Evolutionary conservation across 75 land plant species (phyloP).

Genomic region (Larix kaempferi): DNA sequence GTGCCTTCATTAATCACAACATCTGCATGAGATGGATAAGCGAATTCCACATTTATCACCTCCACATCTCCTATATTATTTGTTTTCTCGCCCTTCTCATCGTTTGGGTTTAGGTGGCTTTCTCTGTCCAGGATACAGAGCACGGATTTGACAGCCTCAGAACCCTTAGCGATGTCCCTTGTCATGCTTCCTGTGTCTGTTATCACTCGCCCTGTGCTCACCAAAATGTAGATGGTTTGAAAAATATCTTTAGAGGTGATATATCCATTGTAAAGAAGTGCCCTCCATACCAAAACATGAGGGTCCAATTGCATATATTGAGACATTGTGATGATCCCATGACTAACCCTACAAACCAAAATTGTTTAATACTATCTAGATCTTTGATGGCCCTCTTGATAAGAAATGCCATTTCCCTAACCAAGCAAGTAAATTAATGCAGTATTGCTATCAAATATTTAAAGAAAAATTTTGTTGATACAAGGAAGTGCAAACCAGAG

Average conservation of each 20-base stretch:
- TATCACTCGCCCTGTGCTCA: constrained; percentile 78
- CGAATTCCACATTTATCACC: constrained; percentile 44
- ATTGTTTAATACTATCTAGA: constrained; percentile 44
- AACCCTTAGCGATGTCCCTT: constrained; percentile 65
- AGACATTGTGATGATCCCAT: constrained; percentile 51
- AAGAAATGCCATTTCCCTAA: too few relatives aligned
- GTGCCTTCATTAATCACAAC: constrained; percentile 15
- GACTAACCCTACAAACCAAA: constrained; percentile 63
- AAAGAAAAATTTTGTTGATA: too few relatives aligned
- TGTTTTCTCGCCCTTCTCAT: constrained; percentile 27
- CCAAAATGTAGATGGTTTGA: constrained; percentile 67
- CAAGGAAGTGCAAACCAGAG: too few relatives aligned
- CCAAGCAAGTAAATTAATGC: too few relatives aligned
- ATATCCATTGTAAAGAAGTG: constrained; percentile 33
- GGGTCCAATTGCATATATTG: constrained; percentile 54
- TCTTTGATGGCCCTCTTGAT: constrained; percentile 35
- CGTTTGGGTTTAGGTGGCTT: constrained; percentile 56
- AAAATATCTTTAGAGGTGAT: constrained; percentile 50
- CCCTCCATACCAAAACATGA: constrained; percentile 88
- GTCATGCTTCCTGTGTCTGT: constrained; percentile 88
- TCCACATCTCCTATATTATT: constrained; percentile 45
- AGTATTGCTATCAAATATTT: too few relatives aligned
- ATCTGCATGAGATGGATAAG: constrained; percentile 45
- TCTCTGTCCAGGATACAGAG: constrained; percentile 61
- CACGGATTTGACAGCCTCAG: constrained; percentile 57